Evolutionary conservation across 2,329 filamentous ascomycete species (phyloP).

Genomic region (Aureobasidium namibiae): DNA sequence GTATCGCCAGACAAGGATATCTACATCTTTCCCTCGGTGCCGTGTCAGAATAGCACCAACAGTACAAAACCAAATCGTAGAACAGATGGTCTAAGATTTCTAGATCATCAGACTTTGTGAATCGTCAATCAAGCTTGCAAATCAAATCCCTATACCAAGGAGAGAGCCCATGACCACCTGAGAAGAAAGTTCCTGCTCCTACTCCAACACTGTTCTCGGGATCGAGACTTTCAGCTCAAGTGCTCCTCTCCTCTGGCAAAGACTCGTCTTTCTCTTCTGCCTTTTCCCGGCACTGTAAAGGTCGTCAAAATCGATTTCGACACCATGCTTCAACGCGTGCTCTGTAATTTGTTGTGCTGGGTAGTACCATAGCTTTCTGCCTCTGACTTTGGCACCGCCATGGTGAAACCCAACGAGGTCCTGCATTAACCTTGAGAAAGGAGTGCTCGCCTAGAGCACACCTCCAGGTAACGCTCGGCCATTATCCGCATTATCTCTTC

Average conservation of each 20-base stretch:
- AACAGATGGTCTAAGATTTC: background rate
- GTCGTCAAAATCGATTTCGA: background rate
- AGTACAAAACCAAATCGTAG: background rate
- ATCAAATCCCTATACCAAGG: background rate
- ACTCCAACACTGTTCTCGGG: background rate
- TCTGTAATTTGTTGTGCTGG: background rate
- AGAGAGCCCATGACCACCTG: too few relatives aligned
- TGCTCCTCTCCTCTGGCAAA: background rate
- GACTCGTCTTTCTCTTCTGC: background rate
- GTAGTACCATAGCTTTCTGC: background rate
- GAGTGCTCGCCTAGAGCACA: constrained; percentile 14
- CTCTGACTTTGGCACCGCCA: background rate
- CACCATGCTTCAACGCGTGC: background rate
- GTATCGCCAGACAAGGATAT: too few relatives aligned
- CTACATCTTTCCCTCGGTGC: too few relatives aligned
- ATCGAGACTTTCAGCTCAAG: background rate
- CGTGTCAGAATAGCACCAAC: too few relatives aligned
- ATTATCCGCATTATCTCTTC: background rate
- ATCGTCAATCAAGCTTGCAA: too few relatives aligned
- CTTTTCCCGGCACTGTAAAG: background rate
- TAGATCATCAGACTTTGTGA: too few relatives aligned
- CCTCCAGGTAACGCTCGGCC: constrained; percentile 15
- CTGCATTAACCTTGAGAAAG: constrained; percentile 3
- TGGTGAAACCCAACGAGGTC: background rate
- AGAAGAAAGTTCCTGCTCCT: too few relatives aligned